Conservation (phyloP, 345 rosid species). For the Hibiscus syriacus region DNA sequence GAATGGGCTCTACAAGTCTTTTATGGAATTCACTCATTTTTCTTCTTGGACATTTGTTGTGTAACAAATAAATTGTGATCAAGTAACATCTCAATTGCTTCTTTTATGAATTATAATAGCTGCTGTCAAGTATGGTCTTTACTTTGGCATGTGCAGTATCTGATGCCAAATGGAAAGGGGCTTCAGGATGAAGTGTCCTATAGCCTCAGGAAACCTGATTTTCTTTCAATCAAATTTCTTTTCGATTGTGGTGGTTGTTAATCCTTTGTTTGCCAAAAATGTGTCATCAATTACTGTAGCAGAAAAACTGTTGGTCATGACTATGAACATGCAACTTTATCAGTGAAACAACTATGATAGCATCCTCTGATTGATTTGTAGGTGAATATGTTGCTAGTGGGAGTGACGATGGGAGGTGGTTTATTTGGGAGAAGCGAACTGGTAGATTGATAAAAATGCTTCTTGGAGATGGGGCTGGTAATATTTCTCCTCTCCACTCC, state of each 20-base stretch:
- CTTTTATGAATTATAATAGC: background rate
- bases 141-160: background rate
- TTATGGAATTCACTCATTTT: background rate
- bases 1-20: background rate
- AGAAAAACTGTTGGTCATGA: background rate
- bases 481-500: conserved; percentile 2
- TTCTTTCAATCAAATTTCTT: background rate
- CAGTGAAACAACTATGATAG: background rate
- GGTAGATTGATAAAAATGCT: conserved; percentile 88
- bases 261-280: too few species aligned
- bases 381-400: conserved; percentile 89
- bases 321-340: background rate
- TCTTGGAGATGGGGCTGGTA: conserved; percentile 91
- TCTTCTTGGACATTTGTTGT: background rate
- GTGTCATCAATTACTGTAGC: too few species aligned
- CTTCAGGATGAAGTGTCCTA: background rate
- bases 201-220: background rate
- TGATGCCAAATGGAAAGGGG: background rate
- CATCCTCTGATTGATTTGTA: conserved; percentile 14
- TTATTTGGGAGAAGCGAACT: conserved; percentile 89
- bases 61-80: background rate
- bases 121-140: background rate
- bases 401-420: conserved; percentile 97
- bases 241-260: background rate
- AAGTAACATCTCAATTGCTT: background rate